Evolutionary conservation across 129 eudicot species (phyloP).

Genomic region (Artemisia tridentata): DNA sequence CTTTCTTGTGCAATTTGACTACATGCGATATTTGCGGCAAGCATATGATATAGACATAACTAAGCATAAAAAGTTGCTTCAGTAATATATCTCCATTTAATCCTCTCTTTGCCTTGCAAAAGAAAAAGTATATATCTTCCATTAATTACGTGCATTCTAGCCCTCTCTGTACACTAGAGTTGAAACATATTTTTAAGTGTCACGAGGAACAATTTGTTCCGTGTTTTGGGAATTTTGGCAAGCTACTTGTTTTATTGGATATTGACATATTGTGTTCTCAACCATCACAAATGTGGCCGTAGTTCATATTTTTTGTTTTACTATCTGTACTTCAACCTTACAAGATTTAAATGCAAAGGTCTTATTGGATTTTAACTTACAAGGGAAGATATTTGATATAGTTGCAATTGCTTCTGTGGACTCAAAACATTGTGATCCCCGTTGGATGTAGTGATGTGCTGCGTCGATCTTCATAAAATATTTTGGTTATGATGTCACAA

Average conservation of each 20-base stretch:
- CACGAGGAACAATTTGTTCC: not conserved
- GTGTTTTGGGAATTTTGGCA: too few species aligned
- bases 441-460: not conserved
- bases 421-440: not conserved
- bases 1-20: slow-evolving; percentile 2
- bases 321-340: too few species aligned
- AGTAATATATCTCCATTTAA: too few species aligned
- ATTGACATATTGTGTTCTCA: not conserved
- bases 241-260: too few species aligned
- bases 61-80: too few species aligned
- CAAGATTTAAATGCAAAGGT: too few species aligned
- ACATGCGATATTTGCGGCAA: not conserved
- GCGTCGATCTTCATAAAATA: not conserved
- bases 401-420: not conserved
- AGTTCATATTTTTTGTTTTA: not conserved
- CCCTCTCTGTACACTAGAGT: not conserved
- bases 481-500: not conserved
- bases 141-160: not conserved
- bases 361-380: too few species aligned
- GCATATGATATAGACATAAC: not conserved
- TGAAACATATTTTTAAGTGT: not conserved
- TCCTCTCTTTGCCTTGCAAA: too few species aligned
- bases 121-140: too few species aligned
- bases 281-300: not conserved
- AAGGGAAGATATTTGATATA: too few species aligned